Percentiles rank a stretch among this genome's conserved stretches.
These are phyloP conservation scores for Penicillium angulare DNA, from an alignment of 495 filamentous ascomycete genomes.

Conservation along the genomic window DNA sequence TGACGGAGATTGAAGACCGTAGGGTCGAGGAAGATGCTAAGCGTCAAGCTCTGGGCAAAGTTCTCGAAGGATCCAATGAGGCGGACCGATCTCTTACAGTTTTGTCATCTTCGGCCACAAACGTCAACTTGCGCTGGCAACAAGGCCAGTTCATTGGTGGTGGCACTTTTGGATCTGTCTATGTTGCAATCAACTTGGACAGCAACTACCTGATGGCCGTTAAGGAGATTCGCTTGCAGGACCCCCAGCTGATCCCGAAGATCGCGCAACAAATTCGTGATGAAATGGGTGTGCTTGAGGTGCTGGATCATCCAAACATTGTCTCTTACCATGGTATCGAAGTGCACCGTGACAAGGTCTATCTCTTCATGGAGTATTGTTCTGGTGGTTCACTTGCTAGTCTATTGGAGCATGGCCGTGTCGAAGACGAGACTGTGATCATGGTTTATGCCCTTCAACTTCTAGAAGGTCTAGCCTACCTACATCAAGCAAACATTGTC, in stretches of 20 bases:
- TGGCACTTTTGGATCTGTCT: constrained; percentile 95
- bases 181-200: constrained; percentile 94
- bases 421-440: constrained; percentile 96
- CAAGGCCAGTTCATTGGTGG: constrained; percentile 97
- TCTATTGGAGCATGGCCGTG: constrained; percentile 89
- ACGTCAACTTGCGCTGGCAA: constrained; percentile 94
- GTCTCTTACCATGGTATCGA: constrained; percentile 98
- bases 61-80: constrained; percentile 91
- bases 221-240: constrained; percentile 96
- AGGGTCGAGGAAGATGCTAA: constrained; percentile 82
- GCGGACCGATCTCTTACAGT: constrained; percentile 92
- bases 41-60: constrained; percentile 81
- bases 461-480: constrained; percentile 90
- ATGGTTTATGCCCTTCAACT: constrained; percentile 97
- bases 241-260: constrained; percentile 91
- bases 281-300: constrained; percentile 94
- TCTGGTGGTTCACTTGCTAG: constrained; percentile 90
- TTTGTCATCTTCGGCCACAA: constrained; percentile 88
- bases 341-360: constrained; percentile 96
- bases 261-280: constrained; percentile 92
- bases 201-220: constrained; percentile 96
- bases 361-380: constrained; percentile 99
- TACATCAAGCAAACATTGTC: constrained; percentile 85
- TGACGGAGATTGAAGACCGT: constrained; percentile 71
- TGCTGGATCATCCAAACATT: constrained; percentile 95